Evolutionary conservation across 176 grass and related monocot genomes (phyloP).

Genomic region (Microstegium vimineum): DNA sequence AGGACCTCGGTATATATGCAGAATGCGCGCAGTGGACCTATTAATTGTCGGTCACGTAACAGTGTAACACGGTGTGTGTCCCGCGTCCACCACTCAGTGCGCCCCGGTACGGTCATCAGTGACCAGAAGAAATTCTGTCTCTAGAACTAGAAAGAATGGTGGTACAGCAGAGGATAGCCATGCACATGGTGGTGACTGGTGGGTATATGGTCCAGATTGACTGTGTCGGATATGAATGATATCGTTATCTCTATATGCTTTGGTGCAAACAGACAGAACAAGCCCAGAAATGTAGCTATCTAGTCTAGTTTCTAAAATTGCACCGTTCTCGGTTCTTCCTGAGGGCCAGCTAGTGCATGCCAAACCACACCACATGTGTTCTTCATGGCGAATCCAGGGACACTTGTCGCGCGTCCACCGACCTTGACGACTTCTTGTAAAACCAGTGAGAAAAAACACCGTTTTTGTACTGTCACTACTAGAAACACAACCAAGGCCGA

Average conservation of each 20-base stretch:
- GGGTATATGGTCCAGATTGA: not conserved
- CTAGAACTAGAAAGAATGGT: not conserved
- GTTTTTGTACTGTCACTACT: too few relatives aligned
- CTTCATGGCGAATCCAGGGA: not conserved
- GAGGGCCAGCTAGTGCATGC: not conserved
- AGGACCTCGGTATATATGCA: too few relatives aligned
- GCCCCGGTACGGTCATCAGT: not conserved
- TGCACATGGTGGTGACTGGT: not conserved
- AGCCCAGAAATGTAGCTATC: not conserved
- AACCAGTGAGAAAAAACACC: too few relatives aligned
- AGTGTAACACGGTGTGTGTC: not conserved
- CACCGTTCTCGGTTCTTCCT: not conserved
- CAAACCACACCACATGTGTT: not conserved
- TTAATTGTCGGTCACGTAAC: slow-evolving; percentile 6
- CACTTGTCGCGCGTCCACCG: too few relatives aligned
- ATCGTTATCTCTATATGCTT: not conserved
- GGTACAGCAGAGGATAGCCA: not conserved
- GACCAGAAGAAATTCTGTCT: not conserved
- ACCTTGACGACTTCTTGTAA: too few relatives aligned
- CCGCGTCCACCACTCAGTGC: not conserved
- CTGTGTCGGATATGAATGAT: not conserved
- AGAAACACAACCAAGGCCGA: not conserved
- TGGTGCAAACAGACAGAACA: not conserved
- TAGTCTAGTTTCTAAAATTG: not conserved
- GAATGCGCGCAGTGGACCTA: too few relatives aligned